Evolutionary conservation across 2,329 filamentous ascomycete genomes (phyloP).

Genomic region (Stachybotrys chartarum): DNA sequence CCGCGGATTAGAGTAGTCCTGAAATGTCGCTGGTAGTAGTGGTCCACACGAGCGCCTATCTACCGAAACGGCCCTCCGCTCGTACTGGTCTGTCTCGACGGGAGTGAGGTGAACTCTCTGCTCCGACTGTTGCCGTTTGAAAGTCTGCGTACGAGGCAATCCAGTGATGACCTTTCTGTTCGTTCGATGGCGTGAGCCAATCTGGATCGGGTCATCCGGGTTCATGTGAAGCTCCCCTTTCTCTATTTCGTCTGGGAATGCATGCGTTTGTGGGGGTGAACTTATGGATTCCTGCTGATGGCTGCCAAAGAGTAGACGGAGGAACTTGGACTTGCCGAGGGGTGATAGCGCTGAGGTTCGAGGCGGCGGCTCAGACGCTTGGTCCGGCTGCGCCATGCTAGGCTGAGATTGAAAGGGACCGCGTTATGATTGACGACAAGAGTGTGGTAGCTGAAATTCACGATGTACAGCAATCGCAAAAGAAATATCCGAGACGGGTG

Average conservation of each 20-base stretch:
- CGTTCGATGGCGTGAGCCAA: slow-evolving; percentile 32
- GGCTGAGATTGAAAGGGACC: neutral
- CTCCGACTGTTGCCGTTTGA: slow-evolving; percentile 79
- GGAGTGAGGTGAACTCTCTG: slow-evolving; percentile 65
- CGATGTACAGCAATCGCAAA: neutral
- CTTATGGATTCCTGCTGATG: slow-evolving; percentile 9
- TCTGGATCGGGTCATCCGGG: slow-evolving; percentile 19
- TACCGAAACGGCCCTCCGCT: slow-evolving; percentile 65
- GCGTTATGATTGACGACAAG: neutral
- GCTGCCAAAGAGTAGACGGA: slow-evolving; percentile 20
- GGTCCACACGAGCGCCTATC: slow-evolving; percentile 42
- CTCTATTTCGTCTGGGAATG: neutral
- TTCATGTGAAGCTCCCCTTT: slow-evolving; percentile 1
- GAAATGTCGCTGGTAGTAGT: slow-evolving; percentile 12
- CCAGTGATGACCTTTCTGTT: slow-evolving; percentile 65
- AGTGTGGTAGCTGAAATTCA: no score
- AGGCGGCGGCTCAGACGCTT: slow-evolving; percentile 19
- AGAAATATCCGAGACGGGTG: neutral
- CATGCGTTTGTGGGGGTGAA: slow-evolving; percentile 2
- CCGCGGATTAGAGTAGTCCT: slow-evolving; percentile 25
- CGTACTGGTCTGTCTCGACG: slow-evolving; percentile 52
- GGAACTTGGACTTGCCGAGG: slow-evolving; percentile 16
- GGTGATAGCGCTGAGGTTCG: slow-evolving; percentile 14
- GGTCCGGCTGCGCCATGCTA: slow-evolving; percentile 24
- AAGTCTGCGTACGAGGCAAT: slow-evolving; percentile 69